Base-by-base conservation (phyloP, 1,284 basidiomycete species). In the Somion occarium region DNA sequence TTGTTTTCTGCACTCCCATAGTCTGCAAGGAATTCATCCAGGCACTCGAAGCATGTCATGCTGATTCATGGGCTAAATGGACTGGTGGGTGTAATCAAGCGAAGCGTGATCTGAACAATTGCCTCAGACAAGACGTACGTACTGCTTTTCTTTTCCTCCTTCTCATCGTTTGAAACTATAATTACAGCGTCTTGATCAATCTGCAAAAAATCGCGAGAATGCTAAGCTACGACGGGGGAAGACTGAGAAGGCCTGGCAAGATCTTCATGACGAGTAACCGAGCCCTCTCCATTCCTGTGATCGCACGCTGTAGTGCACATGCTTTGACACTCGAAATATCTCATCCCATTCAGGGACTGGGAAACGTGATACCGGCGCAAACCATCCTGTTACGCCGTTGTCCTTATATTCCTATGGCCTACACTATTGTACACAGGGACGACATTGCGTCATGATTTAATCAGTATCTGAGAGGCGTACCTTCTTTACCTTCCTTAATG, bases 41-140 rank as follows among this genome's bases (percentile, higher is more conserved):
- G 58, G 87, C 87, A 3, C 78, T 89, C 20, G 77, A 88, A 49
- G 69, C 74, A 41, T 89, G 86, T 61, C 87, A 89, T 62, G 64
- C 70, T 23, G 76, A 71, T 61, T 70, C 64, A 45, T 87, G 83
- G 82, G 72, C 74, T 38, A 78, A 79, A 56, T 75, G 84, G 56
- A 79, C 81, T 2, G 86, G 86, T 18, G 77, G 73, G 23, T 93
- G 91, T 66, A 93, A 93, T 63, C 69, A 67, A 48, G 74, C 79
- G 47, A 92, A 92, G 69, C 69, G 79, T 47, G 78, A 81, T 46
- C 72, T 93, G 60, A 88, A 87, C 60, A 69, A 76, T 58, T 93
- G 91, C 72, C 72, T 93, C 45, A 76, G 83, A 49, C 71, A 79
- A 68, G 90, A 93, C 80, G 91, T 91, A 63, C 59, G 75, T 64